Conservation (phyloP, 2,329 filamentous ascomycete genomes). For the Colletotrichum sp. region DNA sequence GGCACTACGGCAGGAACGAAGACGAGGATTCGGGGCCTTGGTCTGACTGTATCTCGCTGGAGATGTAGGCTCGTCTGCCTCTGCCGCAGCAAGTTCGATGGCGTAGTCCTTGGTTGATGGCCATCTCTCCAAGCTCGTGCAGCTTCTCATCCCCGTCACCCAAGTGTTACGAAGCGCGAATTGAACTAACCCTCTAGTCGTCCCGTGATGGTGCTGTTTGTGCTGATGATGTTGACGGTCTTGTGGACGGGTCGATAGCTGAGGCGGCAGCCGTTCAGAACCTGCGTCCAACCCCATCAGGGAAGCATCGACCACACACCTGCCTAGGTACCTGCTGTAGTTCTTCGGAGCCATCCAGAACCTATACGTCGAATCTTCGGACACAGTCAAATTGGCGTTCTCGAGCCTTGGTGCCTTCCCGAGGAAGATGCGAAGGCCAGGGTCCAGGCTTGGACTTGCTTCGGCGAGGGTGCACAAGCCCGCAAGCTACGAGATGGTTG, state of each 20-base stretch:
- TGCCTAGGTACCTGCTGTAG: background rate
- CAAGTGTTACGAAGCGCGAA: background rate
- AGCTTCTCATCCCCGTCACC: too few relatives aligned
- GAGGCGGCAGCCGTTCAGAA: background rate
- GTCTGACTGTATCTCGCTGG: too few relatives aligned
- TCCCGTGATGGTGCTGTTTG: background rate
- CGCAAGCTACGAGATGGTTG: background rate
- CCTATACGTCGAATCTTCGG: background rate
- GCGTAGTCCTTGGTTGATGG: too few relatives aligned
- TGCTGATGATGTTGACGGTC: background rate
- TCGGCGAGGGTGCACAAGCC: background rate
- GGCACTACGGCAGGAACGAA: conserved; percentile 72
- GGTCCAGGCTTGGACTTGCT: background rate
- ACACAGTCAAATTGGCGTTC: background rate
- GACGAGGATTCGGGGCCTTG: conserved; percentile 64
- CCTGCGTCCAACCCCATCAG: background rate
- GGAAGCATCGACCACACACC: background rate
- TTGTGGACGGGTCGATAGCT: background rate
- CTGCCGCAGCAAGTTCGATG: too few relatives aligned
- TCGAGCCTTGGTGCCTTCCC: background rate
- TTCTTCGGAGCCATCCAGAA: background rate
- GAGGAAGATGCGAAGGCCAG: background rate
- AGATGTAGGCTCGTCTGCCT: too few relatives aligned
- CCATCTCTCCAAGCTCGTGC: too few relatives aligned
- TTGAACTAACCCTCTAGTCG: background rate